Conservation (phyloP, 2,329 filamentous ascomycete species). For the Lasiodiplodia hormozganensis region DNA sequence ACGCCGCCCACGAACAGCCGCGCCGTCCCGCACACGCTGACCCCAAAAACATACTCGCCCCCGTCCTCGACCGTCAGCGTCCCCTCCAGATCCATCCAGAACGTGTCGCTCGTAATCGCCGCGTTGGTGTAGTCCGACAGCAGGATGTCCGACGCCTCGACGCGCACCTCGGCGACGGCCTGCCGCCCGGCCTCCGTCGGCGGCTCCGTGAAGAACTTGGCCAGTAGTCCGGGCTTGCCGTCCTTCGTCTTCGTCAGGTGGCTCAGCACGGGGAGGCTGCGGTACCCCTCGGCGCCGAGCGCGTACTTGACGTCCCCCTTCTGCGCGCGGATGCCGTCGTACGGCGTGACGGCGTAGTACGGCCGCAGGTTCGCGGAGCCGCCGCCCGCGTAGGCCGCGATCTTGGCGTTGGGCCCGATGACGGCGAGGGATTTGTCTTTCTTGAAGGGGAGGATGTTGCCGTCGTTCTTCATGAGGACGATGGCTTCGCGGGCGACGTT, state of each 20-base stretch:
- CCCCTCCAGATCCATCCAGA: constrained; percentile 33
- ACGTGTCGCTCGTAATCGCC: constrained; percentile 23
- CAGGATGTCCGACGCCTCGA: constrained; percentile 28
- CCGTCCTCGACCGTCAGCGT: constrained; percentile 29
- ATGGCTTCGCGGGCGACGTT: constrained; percentile 71
- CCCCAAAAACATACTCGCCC: constrained; percentile 32
- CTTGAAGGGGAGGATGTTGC: constrained; percentile 66
- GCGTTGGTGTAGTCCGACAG: constrained; percentile 31
- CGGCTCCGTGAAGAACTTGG: constrained; percentile 28
- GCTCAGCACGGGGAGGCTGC: constrained; percentile 46
- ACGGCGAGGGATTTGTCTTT: constrained; percentile 72
- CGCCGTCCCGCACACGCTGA: constrained; percentile 34
- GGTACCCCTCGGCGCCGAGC: constrained; percentile 69
- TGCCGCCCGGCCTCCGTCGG: constrained; percentile 23
- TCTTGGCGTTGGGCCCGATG: constrained; percentile 74
- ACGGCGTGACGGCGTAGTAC: constrained; percentile 39
- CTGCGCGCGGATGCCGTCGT: constrained; percentile 35
- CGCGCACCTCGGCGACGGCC: constrained; percentile 24
- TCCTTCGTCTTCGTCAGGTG: constrained; percentile 16
- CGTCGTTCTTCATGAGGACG: constrained; percentile 76
- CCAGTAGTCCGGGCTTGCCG: constrained; percentile 15
- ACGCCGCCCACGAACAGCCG: constrained; percentile 46
- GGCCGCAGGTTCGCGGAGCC: constrained; percentile 41
- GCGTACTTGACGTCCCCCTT: constrained; percentile 57
- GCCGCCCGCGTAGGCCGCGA: constrained; percentile 44